These are phyloP conservation scores for Mycena filopes DNA, from an alignment of 768 basidiomycete species.

Conservation along the genomic window DNA sequence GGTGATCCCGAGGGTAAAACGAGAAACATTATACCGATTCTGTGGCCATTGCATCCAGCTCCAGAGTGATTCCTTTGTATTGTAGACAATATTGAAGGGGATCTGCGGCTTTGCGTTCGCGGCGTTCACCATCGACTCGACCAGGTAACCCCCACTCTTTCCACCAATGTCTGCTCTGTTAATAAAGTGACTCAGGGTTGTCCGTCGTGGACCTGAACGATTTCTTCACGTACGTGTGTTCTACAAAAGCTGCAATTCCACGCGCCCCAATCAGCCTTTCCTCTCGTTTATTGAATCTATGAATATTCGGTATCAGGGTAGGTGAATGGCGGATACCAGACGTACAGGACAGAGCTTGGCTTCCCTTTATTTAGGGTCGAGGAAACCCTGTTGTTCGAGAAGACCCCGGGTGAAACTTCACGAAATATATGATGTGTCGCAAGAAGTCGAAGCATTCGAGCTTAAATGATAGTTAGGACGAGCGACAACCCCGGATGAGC, in stretches of 20 bases:
- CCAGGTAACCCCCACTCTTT: constrained; percentile 12
- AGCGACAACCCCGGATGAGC: constrained; percentile 1
- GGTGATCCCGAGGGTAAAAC: constrained; percentile 21
- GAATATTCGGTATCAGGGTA: neutral
- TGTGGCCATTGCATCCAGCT: constrained; percentile 14
- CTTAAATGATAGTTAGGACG: constrained; percentile 25
- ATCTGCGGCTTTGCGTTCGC: neutral
- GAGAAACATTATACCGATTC: neutral
- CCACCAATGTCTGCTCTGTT: constrained; percentile 32
- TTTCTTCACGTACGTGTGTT: constrained; percentile 34
- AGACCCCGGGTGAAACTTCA: constrained; percentile 44
- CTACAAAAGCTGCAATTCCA: constrained; percentile 30
- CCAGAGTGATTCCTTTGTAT: neutral
- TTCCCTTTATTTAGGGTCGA: constrained; percentile 42
- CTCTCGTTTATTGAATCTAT: constrained; percentile 1
- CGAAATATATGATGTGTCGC: constrained; percentile 47
- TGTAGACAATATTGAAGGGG: neutral
- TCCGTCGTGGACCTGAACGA: neutral
- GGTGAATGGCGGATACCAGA: constrained; percentile 24
- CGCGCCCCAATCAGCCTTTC: constrained; percentile 22
- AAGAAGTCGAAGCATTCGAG: constrained; percentile 43
- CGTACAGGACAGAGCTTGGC: constrained; percentile 29
- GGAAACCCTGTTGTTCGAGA: constrained; percentile 45
- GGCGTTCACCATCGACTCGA: neutral
- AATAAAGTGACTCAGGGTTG: neutral